Evolutionary conservation across 352 stramenopile species (phyloP).

Genomic region (Hyaloperonospora arabidopsidis): DNA sequence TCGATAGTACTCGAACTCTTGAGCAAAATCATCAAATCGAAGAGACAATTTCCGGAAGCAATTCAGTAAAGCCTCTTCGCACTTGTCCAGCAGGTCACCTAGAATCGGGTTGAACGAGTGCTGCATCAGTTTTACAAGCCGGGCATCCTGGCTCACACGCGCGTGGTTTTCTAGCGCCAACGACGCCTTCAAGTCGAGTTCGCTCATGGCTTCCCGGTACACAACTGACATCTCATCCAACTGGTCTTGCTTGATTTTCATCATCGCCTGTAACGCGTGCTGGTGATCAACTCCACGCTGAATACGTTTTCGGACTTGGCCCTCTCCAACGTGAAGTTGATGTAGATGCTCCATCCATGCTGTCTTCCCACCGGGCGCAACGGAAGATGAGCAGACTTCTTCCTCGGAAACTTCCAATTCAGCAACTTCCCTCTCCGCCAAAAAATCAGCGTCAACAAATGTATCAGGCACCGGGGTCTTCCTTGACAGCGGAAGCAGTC

Average conservation of each 20-base stretch:
- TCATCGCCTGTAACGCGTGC: slow-evolving; percentile 52
- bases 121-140: slow-evolving; percentile 60
- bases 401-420: slow-evolving; percentile 61
- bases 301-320: slow-evolving; percentile 42
- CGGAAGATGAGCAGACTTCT: slow-evolving; percentile 44
- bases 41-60: slow-evolving; percentile 54
- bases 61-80: slow-evolving; percentile 57
- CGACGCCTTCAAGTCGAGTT: slow-evolving; percentile 37
- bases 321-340: slow-evolving; percentile 49
- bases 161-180: slow-evolving; percentile 45
- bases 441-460: slow-evolving; percentile 46
- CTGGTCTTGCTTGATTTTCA: slow-evolving; percentile 66
- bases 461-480: slow-evolving; percentile 35
- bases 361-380: slow-evolving; percentile 19
- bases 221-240: slow-evolving; percentile 44
- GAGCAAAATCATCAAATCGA: slow-evolving; percentile 64
- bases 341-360: slow-evolving; percentile 47
- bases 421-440: slow-evolving; percentile 49
- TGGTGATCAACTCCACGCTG: slow-evolving; percentile 49
- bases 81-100: slow-evolving; percentile 50
- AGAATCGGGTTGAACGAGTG: slow-evolving; percentile 65
- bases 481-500: slow-evolving; percentile 46
- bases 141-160: slow-evolving; percentile 50
- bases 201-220: slow-evolving; percentile 53
- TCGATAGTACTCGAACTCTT: slow-evolving; percentile 77